Conservation (phyloP, 306 rosid species). For the Bauhinia variegata region DNA sequence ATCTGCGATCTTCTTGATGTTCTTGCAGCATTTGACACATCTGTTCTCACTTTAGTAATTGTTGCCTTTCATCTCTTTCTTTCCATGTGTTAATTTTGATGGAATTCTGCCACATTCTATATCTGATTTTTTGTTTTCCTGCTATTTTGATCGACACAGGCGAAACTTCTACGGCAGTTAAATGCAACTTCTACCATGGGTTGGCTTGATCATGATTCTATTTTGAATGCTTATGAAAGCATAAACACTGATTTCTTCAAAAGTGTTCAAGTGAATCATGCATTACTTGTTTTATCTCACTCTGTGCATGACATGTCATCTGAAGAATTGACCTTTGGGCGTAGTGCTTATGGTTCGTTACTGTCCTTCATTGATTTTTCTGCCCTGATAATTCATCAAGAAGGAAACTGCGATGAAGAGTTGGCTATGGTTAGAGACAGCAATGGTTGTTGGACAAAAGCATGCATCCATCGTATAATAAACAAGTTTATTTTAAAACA, state of each 20-base stretch:
- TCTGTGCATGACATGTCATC: conserved; percentile 90
- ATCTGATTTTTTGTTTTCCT: conserved; percentile 8
- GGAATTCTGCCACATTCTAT: conserved; percentile 8
- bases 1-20: conserved; percentile 79
- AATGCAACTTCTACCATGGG: conserved; percentile 79
- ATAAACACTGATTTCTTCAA: conserved; percentile 63
- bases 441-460: conserved; percentile 64
- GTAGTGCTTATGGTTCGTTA: conserved; percentile 64
- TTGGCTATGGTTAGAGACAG: conserved; percentile 36
- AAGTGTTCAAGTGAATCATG: conserved; percentile 58
- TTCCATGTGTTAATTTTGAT: conserved; percentile 23
- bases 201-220: conserved; percentile 71
- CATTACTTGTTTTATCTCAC: conserved; percentile 79
- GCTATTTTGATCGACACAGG: conserved; percentile 56
- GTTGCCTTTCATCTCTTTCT: conserved; percentile 18
- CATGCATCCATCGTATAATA: conserved; percentile 54
- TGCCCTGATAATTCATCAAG: conserved; percentile 53
- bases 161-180: conserved; percentile 67
- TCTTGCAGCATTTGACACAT: conserved; percentile 66
- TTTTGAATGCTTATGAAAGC: conserved; percentile 59
- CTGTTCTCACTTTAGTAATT: conserved; percentile 66
- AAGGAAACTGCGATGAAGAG: conserved; percentile 42
- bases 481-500: conserved; percentile 80
- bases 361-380: conserved; percentile 79
- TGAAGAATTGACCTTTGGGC: conserved; percentile 67